Percentiles rank a stretch among this genome's conserved stretches.
Evolutionary conservation across 495 filamentous ascomycete species (phyloP).

Genomic region (Hyaloscypha finlandica): DNA sequence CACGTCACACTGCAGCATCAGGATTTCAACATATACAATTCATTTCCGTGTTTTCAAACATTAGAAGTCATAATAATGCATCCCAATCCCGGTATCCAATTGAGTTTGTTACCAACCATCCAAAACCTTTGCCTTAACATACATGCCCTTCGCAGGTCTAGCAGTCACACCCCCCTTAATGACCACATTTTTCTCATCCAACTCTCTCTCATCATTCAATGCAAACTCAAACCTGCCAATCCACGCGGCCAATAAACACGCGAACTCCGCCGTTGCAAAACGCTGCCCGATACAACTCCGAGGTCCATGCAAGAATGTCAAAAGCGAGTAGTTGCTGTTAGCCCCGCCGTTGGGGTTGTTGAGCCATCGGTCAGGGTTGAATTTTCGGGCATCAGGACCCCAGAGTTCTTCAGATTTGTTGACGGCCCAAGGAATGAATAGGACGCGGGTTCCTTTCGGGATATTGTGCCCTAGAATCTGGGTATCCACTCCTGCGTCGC

Average conservation of each 20-base stretch:
- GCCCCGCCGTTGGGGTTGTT: conserved; percentile 49
- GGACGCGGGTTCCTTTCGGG: conserved; percentile 52
- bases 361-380: conserved; percentile 66
- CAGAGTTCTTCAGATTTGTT: conserved; percentile 58
- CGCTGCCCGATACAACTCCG: conserved; percentile 63
- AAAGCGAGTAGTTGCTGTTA: conserved; percentile 57
- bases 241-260: conserved; percentile 73
- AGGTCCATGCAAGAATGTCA: conserved; percentile 64
- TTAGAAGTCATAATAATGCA: background rate
- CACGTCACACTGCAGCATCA: background rate
- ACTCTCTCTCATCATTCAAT: conserved; percentile 56
- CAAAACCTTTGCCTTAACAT: conserved; percentile 58
- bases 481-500: conserved; percentile 58
- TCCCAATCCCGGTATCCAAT: background rate
- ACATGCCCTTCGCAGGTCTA: conserved; percentile 65
- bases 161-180: conserved; percentile 63
- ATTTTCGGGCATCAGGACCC: conserved; percentile 57
- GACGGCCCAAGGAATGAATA: conserved; percentile 59
- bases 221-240: conserved; percentile 73
- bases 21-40: background rate
- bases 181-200: conserved; percentile 55
- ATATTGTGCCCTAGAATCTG: conserved; percentile 51
- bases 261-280: conserved; percentile 85
- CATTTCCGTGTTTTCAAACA: background rate
- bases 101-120: conserved; percentile 58